Evolutionary conservation across 1,284 basidiomycete genomes (phyloP), one percentile per base, ranked within the genome.

Genomic region (Ustilago nuda): DNA sequence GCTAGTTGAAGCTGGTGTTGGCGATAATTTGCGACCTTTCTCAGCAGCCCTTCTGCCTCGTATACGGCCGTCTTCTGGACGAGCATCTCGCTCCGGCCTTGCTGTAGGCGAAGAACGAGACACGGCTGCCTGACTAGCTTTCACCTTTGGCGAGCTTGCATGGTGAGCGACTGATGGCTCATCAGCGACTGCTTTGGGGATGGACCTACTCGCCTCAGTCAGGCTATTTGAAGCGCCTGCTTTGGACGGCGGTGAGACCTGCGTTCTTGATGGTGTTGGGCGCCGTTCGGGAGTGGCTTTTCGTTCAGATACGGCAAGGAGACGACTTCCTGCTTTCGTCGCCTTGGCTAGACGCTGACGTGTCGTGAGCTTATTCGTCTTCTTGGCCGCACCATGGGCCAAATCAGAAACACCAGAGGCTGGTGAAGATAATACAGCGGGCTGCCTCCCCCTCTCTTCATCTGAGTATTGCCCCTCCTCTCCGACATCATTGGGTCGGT

Each of bases 291-390:
- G 65, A 7, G 71, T 62, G 0, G 65, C 57, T 11, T 37, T 50
- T 9, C 69, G 69, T 12, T 76, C 69, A 3, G 74, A 58, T 4
- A 58, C 66, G 17, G 59, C 46, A 3, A 78, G 62, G 8, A 71
- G 61, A 12, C 70, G 61, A 43, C 68, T 72, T 8, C 71, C 72
- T 3, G 63, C 76, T 51, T 78, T 78, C 15, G 76, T 73, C 1
- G 76, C 76, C 50, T 78, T 78, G 17, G 76, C 72, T 0, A 78
- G 57, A 33, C 76, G 67, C 48, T 74, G 72, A 6, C 76, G 64
- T 3, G 76, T 78, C 8, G 76, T 74, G 19, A 78, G 63, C 57
- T 77, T 78, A 4, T 53, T 27, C 5, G 51, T 45, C 56, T 71
- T 72, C 59, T 70, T 75, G 8, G 56, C 9, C 23, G 43, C 41